A percentile compares a stretch with the other conserved stretches of the same genome.
Evolutionary conservation across 495 filamentous ascomycete species (phyloP).

Genomic region (Pyrenopolyporus hunteri): DNA sequence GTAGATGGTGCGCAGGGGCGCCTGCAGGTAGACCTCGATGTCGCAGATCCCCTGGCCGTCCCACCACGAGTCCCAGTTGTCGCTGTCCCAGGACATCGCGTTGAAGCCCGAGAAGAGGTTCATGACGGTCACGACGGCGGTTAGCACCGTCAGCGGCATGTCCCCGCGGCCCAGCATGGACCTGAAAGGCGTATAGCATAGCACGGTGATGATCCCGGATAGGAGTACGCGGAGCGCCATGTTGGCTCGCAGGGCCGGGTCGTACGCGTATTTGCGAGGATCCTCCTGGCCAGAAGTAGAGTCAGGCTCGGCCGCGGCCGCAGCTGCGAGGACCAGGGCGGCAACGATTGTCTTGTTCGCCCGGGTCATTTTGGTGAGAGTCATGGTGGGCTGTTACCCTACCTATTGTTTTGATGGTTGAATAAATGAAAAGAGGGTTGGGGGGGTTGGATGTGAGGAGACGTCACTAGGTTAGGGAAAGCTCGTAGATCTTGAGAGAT

Average conservation of each 20-base stretch:
- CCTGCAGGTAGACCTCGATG: conserved; percentile 69
- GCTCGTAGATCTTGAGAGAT: too few species aligned
- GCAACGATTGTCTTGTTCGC: too few species aligned
- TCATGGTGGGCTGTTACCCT: too few species aligned
- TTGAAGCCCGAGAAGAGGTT: conserved; percentile 78
- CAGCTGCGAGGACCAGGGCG: too few species aligned
- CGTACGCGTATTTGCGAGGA: too few species aligned
- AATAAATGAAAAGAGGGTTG: too few species aligned
- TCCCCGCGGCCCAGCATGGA: conserved; percentile 66
- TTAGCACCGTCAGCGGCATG: conserved; percentile 65
- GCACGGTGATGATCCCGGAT: conserved; percentile 60
- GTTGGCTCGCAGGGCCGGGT: conserved; percentile 45
- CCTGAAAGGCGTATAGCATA: conserved; percentile 61
- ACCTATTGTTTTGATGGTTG: too few species aligned
- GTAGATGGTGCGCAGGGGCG: conserved; percentile 60
- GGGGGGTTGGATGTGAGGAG: too few species aligned
- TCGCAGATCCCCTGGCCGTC: conserved; percentile 81
- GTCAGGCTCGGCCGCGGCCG: too few species aligned
- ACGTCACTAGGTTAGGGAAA: too few species aligned
- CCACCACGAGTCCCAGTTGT: conserved; percentile 72
- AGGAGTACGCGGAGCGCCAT: conserved; percentile 56
- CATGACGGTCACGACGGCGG: conserved; percentile 66
- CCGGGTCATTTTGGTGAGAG: too few species aligned
- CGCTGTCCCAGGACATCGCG: conserved; percentile 78
- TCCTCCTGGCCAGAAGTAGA: too few species aligned